Evolutionary conservation across 352 stramenopile genomes (phyloP).

Genomic region (Pelagophyceae sp.): DNA sequence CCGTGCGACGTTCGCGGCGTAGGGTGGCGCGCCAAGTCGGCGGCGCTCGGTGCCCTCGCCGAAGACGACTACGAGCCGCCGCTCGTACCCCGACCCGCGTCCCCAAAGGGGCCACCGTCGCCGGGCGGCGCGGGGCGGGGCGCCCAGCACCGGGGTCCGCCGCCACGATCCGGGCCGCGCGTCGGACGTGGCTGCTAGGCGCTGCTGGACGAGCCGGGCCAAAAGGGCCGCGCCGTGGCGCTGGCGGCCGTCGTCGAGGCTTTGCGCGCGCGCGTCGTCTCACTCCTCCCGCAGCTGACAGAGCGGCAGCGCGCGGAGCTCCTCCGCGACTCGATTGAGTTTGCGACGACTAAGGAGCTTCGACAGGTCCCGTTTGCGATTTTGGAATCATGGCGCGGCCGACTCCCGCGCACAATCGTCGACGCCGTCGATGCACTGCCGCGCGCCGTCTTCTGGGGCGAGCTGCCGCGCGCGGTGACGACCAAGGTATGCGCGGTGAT

Average conservation of each 20-base stretch:
- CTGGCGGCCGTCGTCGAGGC: not conserved
- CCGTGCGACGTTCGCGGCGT: too few relatives aligned
- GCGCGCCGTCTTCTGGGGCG: not conserved
- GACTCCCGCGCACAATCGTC: not conserved
- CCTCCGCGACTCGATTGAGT: not conserved
- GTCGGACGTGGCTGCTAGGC: too few relatives aligned
- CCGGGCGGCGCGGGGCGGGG: too few relatives aligned
- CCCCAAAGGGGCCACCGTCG: too few relatives aligned
- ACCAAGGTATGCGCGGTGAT: not conserved
- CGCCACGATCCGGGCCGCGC: too few relatives aligned
- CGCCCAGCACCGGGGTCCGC: too few relatives aligned
- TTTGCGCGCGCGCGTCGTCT: not conserved
- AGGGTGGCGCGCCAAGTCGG: not conserved
- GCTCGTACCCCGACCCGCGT: not conserved
- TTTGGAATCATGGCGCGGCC: not conserved
- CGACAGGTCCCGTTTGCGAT: not conserved
- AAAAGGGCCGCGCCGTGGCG: not conserved
- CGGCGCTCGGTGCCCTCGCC: not conserved
- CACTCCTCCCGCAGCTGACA: not conserved
- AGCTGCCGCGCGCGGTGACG: not conserved
- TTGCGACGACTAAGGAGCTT: not conserved
- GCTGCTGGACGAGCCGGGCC: not conserved
- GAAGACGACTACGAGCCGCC: not conserved
- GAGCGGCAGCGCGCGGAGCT: not conserved
- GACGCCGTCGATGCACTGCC: not conserved